phyloP scores from a whole-genome alignment of 2,329 filamentous ascomycete species.

The Colletotrichum sojae region DNA sequence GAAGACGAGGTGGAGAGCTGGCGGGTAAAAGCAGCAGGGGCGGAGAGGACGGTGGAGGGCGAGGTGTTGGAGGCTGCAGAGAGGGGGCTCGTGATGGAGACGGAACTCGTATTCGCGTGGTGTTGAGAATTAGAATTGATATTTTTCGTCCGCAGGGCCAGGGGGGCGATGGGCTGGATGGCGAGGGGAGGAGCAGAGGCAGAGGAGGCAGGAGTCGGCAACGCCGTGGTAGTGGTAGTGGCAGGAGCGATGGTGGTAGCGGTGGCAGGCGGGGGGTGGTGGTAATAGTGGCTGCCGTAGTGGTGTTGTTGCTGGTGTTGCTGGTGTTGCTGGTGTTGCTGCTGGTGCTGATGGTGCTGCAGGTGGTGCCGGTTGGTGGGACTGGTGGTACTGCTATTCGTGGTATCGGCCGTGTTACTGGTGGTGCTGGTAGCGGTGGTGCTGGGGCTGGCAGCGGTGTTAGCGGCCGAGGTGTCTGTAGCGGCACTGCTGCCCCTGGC shows the following conservation, averaged over 20 bases:
- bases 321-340: no score
- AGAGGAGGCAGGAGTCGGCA: neutral
- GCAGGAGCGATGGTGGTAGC: no score
- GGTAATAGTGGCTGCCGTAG: no score
- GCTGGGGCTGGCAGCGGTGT: neutral
- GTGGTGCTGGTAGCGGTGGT: neutral
- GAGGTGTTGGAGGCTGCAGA: slow-evolving; percentile 23
- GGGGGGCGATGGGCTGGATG: slow-evolving; percentile 22
- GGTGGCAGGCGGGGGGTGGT: no score
- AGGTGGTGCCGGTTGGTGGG: no score
- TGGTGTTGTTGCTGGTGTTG: neutral
- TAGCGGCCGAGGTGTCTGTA: slow-evolving; percentile 5
- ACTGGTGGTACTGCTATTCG: neutral
- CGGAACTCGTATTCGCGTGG: slow-evolving; percentile 32
- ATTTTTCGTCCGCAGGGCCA: slow-evolving; percentile 35
- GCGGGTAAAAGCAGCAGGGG: slow-evolving; percentile 33
- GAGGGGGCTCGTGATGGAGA: slow-evolving; percentile 31
- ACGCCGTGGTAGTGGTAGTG: no score
- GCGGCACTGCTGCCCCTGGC: slow-evolving; percentile 29
- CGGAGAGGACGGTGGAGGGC: slow-evolving; percentile 29
- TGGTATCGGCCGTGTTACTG: neutral
- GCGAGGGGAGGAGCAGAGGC: neutral
- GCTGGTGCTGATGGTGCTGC: slow-evolving; percentile 1
- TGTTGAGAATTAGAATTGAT: slow-evolving; percentile 18
- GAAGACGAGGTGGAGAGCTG: slow-evolving; percentile 31